Conservation (phyloP, 352 stramenopile genomes). For the Phytophthora multivora region DNA sequence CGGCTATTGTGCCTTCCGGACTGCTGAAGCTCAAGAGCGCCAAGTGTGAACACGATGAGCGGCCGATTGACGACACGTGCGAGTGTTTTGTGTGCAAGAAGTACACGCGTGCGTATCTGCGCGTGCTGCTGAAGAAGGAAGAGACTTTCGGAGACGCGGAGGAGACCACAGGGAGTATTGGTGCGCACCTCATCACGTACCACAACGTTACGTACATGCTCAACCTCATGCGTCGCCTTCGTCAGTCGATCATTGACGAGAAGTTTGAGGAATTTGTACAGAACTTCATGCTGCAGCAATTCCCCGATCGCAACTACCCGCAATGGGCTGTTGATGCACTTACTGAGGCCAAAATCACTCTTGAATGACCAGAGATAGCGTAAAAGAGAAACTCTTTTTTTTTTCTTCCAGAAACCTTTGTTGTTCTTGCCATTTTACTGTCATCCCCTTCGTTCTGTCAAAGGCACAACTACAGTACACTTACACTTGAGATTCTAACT, state of each 20-base stretch:
- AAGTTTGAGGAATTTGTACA: slow-evolving; percentile 75
- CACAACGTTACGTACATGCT: slow-evolving; percentile 90
- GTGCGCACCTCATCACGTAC: slow-evolving; percentile 73
- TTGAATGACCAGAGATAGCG: slow-evolving; percentile 14
- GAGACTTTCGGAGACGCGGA: slow-evolving; percentile 38
- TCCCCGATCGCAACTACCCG: slow-evolving; percentile 56
- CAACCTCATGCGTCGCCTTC: slow-evolving; percentile 70
- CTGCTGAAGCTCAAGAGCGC: slow-evolving; percentile 74
- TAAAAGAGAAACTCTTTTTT: background rate
- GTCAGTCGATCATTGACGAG: slow-evolving; percentile 77
- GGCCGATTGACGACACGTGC: slow-evolving; percentile 73
- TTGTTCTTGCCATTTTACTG: slow-evolving; percentile 30
- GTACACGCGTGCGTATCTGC: slow-evolving; percentile 76
- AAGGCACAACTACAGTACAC: slow-evolving; percentile 25
- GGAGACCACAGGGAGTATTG: slow-evolving; percentile 47
- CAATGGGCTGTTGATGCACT: slow-evolving; percentile 77
- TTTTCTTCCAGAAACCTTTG: slow-evolving; percentile 19
- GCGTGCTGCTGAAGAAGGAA: slow-evolving; percentile 77
- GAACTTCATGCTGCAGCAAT: slow-evolving; percentile 81
- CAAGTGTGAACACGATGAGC: slow-evolving; percentile 57
- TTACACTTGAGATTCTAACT: slow-evolving; percentile 32
- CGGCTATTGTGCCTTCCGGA: slow-evolving; percentile 84
- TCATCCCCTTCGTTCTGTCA: slow-evolving; percentile 22
- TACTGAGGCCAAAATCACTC: slow-evolving; percentile 54
- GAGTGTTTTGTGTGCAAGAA: slow-evolving; percentile 75